Evolutionary conservation across 2,329 filamentous ascomycete species (phyloP), one percentile per base, ranked within the genome.

Genomic region (Ceratocystis colombiana): DNA sequence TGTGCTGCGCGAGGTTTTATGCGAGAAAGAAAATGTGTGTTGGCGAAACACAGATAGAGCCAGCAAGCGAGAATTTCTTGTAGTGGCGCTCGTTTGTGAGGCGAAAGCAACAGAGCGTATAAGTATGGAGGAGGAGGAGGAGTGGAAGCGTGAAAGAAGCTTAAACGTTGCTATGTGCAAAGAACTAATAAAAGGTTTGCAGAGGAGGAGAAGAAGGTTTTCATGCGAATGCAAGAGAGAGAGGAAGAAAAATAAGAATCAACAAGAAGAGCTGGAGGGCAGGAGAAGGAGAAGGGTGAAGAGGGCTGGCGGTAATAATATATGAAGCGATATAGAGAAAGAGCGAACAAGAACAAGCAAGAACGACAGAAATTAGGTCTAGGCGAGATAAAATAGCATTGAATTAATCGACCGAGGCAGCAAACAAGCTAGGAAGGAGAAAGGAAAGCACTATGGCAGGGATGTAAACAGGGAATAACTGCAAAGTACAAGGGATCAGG

Each of bases 271-370:
- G 48, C 5, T 25, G 37, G 37, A 53, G 48, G 22, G 22, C 48
- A 53, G 25, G 15, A 41, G 20, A 20, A 41, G 30, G 12, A 41
- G 20, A 20, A 41, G 30, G 25, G 10, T 41, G 37, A 41, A 28
- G 61, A 30, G 44, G 61, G 22, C 25, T 48, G 8, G n/a, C 48
- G 55, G 28, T 33, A 37, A 37, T 59, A 59, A 59, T 59, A 59
- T 59, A 59, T 59, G 12, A 59, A 59, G 55, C 28, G 55, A 59
- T 59, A 64, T 41, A 55, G 28, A 64, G 12, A 44, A 64, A 46
- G 41, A 53, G n/a, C 30, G 25, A 53, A 64, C 17, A 53, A 41
- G 33, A 41, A 22, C 12, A 33, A 28, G 8, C 17, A 53, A 22
- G n/a, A 53, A 53, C 20, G n/a, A 22, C 20, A 20, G 8, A 53